Conservation (phyloP, 1,284 basidiomycete species). For the Ceratobasidium sp. region DNA sequence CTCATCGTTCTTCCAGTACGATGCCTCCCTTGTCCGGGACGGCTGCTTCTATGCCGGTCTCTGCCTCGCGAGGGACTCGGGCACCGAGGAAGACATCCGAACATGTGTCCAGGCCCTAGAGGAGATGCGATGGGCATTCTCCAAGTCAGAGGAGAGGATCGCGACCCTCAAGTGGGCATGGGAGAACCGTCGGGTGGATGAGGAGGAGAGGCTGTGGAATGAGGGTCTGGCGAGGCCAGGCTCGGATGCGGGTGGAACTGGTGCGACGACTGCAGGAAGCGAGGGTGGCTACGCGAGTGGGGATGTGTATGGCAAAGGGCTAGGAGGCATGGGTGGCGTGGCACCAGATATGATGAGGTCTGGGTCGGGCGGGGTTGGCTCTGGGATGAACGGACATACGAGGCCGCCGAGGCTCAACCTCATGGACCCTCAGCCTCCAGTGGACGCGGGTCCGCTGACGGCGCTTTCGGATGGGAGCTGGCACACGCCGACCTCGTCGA, state of each 20-base stretch:
- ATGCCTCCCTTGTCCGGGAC: constrained; percentile 81
- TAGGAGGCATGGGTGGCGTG: constrained; percentile 4
- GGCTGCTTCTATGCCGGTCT: constrained; percentile 83
- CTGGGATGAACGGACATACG: neutral
- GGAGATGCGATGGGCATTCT: constrained; percentile 83
- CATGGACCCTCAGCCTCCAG: constrained; percentile 13
- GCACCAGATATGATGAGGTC: constrained; percentile 1
- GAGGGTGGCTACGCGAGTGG: constrained; percentile 6
- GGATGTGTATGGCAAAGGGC: neutral
- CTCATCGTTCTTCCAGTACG: constrained; percentile 77
- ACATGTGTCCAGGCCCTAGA: constrained; percentile 76
- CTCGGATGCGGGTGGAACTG: neutral
- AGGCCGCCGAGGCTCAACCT: constrained; percentile 13
- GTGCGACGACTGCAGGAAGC: neutral
- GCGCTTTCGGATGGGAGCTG: constrained; percentile 38
- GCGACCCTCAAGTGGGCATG: constrained; percentile 70
- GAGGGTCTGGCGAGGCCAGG: constrained; percentile 18
- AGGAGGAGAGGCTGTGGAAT: constrained; percentile 38
- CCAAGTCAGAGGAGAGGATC: constrained; percentile 75
- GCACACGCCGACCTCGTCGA: constrained; percentile 35
- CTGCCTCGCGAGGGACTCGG: constrained; percentile 64
- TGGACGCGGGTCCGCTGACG: constrained; percentile 30
- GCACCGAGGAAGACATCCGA: constrained; percentile 73
- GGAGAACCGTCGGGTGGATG: constrained; percentile 54
- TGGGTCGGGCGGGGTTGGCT: neutral